phyloP scores from a whole-genome alignment of 2,329 filamentous ascomycete genomes.

The Pleoardoris graminearum region DNA sequence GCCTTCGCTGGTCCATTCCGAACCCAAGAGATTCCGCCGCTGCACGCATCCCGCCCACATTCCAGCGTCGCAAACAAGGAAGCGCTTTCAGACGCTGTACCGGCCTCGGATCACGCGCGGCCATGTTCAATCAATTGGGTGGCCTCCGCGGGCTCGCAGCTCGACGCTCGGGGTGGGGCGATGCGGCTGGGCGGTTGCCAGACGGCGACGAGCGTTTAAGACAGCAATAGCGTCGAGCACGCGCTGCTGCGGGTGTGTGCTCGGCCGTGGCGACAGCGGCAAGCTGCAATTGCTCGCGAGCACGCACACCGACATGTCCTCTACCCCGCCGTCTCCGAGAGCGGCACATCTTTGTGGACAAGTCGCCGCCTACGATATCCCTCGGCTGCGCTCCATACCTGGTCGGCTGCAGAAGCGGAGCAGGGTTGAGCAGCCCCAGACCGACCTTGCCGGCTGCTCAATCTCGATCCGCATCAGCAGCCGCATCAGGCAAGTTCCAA shows the following conservation, averaged over 20 bases:
- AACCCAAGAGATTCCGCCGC: constrained; percentile 19
- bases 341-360: constrained; percentile 2
- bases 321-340: constrained; percentile 26
- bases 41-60: constrained; percentile 27
- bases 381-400: not conserved
- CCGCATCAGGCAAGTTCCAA: constrained; percentile 1
- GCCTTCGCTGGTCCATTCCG: constrained; percentile 15
- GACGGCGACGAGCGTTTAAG: constrained; percentile 28
- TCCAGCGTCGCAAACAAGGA: constrained; percentile 24
- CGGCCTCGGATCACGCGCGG: not conserved
- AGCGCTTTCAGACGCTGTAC: not conserved
- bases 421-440: not conserved
- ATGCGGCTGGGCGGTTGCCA: constrained; percentile 40
- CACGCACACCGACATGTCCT: constrained; percentile 29
- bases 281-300: constrained; percentile 8
- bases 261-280: constrained; percentile 3
- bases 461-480: not conserved
- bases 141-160: constrained; percentile 19
- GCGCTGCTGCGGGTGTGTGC: constrained; percentile 3
- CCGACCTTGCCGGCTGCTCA: not conserved
- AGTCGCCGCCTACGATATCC: not conserved
- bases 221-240: constrained; percentile 6
- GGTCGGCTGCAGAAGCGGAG: not conserved
- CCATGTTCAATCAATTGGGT: not conserved
- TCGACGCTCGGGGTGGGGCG: constrained; percentile 18